phyloP scores from a whole-genome alignment of 148 eudicot species.

The Rhododendron henanense region DNA sequence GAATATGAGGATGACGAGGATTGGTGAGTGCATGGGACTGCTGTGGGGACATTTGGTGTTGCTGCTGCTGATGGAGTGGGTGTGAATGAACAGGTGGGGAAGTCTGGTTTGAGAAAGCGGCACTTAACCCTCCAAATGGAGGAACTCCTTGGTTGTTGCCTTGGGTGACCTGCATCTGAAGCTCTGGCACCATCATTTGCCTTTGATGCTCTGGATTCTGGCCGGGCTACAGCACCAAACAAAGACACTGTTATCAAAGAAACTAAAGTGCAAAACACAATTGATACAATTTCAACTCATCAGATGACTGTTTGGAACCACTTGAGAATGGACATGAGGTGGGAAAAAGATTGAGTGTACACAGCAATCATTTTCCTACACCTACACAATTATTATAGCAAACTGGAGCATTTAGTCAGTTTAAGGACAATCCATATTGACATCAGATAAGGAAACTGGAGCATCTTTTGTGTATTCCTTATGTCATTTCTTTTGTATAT shows the following conservation, averaged over 20 bases:
- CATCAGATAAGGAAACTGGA: neutral
- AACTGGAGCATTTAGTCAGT: neutral
- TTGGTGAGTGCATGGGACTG: constrained; percentile 51
- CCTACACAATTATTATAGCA: neutral
- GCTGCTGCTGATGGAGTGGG: constrained; percentile 52
- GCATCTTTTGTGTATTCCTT: too few relatives aligned
- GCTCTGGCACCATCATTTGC: constrained; percentile 57
- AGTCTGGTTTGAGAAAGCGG: constrained; percentile 49
- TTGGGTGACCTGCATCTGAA: constrained; percentile 56
- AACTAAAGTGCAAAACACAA: neutral
- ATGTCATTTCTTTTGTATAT: too few relatives aligned
- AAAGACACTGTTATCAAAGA: constrained; percentile 1
- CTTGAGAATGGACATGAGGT: neutral
- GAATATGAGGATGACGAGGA: constrained; percentile 57
- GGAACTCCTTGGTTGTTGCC: constrained; percentile 49
- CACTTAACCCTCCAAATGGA: constrained; percentile 43
- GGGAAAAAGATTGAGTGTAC: neutral
- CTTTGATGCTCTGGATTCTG: constrained; percentile 68
- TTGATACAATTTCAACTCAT: neutral
- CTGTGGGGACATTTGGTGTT: constrained; percentile 54
- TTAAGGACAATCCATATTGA: neutral
- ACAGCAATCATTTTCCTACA: neutral
- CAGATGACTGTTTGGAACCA: neutral
- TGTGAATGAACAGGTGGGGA: constrained; percentile 46
- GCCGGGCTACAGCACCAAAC: constrained; percentile 43